Evolutionary conservation across 768 basidiomycete genomes (phyloP), one percentile per base, ranked within the genome.

Genomic region (Pleurotus sapidus): DNA sequence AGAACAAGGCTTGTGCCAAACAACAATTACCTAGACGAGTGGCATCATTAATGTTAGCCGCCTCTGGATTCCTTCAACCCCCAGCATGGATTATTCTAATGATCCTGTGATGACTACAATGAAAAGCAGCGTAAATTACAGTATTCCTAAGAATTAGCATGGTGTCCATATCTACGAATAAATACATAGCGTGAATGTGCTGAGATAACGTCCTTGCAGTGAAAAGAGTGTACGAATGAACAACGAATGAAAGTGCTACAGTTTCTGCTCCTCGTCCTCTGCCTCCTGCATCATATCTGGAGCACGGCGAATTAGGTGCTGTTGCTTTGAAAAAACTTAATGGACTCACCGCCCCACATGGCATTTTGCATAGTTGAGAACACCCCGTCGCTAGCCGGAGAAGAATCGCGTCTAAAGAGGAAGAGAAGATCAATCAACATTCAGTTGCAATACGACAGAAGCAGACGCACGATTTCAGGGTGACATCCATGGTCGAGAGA

Each of bases 311-410:
- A 18, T 50, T 69, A 55, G 71, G 70, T 73, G 17, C 6, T 25
- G 46, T 42, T 37, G 30, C 49, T 42, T 43, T 14, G 45, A 27
- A 45, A 17, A 40, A 55, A 34, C 17, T 15, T 20, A 6, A 47
- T n/a, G 46, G 12, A 70, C 86, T 64, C 63, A 87, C 88, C 87
- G 64, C 84, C 83, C 88, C 88, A 89, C 51, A 83, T 75, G n/a
- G 87, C 88, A 58, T 77, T 80, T 59, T 86, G 79, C 72, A 88
- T 80, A 9, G 86, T 80, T 17, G 78, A 76, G 17, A 85, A 68
- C 18, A 87, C 74, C 57, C 80, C 73, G 58, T 81, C 77, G 42
- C 77, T 72, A 27, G 68, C 73, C 69, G 71, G 74, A 61, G 68
- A 78, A 39, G 67, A 64, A 11, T 61, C 60, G 20, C 77, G 72